Conservation (phyloP, 768 basidiomycete genomes). For the Amanita brunnescens region DNA sequence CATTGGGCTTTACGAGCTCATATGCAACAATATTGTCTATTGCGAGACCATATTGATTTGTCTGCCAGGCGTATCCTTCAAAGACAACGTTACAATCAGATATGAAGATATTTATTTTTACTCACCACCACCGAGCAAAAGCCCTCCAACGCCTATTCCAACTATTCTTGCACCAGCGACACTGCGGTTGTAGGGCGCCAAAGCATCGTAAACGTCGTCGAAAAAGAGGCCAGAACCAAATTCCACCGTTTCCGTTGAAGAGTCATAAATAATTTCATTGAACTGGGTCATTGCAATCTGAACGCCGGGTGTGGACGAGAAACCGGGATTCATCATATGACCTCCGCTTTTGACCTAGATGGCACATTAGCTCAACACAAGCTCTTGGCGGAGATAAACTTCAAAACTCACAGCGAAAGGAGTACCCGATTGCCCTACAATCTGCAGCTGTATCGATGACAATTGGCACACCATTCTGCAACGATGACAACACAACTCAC, state of each 20-base stretch:
- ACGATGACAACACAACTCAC: neutral
- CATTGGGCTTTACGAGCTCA: conserved; percentile 51
- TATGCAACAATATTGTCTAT: conserved; percentile 41
- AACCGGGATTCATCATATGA: conserved; percentile 26
- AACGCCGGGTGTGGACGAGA: conserved; percentile 42
- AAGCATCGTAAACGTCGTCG: conserved; percentile 41
- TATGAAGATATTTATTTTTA: conserved; percentile 25
- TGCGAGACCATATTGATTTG: conserved; percentile 1
- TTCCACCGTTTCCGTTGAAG: conserved; percentile 18
- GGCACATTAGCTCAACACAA: neutral
- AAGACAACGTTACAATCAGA: conserved; percentile 24
- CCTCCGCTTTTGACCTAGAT: conserved; percentile 42
- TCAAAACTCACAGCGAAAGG: neutral
- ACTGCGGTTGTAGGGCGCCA: conserved; percentile 30
- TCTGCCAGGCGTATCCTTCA: conserved; percentile 49
- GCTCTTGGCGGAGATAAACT: neutral
- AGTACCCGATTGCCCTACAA: neutral
- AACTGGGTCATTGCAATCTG: conserved; percentile 38
- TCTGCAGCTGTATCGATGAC: neutral
- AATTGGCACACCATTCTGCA: neutral
- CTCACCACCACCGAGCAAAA: conserved; percentile 39
- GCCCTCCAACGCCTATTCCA: conserved; percentile 39
- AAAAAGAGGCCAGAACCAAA: conserved; percentile 32
- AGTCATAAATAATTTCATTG: conserved; percentile 25
- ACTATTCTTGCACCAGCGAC: conserved; percentile 41